Conservation (phyloP, 345 rosid genomes). For the Gossypium longicalyx region DNA sequence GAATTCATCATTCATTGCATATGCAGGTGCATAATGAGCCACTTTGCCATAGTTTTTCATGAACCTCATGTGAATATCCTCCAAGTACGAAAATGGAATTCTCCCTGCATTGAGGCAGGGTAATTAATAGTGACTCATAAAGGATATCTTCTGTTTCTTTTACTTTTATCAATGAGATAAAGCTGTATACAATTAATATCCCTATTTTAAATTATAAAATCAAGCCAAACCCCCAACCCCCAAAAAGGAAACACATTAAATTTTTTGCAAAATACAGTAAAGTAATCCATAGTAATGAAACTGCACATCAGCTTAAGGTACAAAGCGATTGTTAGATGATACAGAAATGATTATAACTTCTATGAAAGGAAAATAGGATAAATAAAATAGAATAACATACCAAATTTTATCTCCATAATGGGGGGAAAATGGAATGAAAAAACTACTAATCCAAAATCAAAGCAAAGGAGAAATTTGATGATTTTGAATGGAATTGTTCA, state of each 20-base stretch:
- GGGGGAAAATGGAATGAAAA: neutral
- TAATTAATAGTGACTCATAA: neutral
- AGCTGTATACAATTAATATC: neutral
- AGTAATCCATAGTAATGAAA: slow-evolving; percentile 1
- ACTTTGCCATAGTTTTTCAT: slow-evolving; percentile 94
- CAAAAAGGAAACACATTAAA: neutral
- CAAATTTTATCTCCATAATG: neutral
- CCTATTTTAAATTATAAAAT: neutral
- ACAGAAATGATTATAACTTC: neutral
- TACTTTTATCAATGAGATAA: neutral
- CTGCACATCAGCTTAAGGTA: neutral
- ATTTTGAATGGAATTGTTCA: neutral
- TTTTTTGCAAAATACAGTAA: neutral
- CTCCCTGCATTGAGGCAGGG: slow-evolving; percentile 52
- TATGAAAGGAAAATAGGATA: neutral
- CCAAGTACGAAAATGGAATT: slow-evolving; percentile 95
- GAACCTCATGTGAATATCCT: slow-evolving; percentile 92
- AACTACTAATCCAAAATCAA: slow-evolving; percentile 6
- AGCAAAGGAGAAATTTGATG: neutral
- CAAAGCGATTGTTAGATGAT: neutral
- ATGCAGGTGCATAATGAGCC: slow-evolving; percentile 80
- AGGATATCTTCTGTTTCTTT: slow-evolving; percentile 3
- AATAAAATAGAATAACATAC: neutral
- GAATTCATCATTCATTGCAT: slow-evolving; percentile 98
- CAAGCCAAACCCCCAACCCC: neutral